Evolutionary conservation across 352 stramenopile genomes (phyloP).

Genomic region (Phytopythium ostracodes): DNA sequence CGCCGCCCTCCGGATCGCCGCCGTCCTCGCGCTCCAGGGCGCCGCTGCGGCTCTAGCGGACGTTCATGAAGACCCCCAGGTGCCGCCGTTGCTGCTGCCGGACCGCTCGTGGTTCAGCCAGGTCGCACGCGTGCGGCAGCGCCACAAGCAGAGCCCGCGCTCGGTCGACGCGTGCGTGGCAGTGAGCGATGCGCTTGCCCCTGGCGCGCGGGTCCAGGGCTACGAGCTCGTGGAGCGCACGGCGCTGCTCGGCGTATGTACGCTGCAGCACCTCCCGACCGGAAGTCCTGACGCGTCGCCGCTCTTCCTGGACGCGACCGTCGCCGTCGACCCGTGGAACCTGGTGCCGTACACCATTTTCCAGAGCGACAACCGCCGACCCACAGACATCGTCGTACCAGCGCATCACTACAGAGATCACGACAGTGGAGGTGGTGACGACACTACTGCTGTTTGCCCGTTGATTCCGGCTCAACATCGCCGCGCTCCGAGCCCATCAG

Average conservation of each 20-base stretch:
- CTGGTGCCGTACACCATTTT: not conserved
- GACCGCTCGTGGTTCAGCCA: slow-evolving; percentile 50
- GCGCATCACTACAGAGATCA: not conserved
- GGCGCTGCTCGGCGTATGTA: slow-evolving; percentile 58
- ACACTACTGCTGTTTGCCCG: not conserved
- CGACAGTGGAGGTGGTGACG: not conserved
- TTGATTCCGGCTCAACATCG: not conserved
- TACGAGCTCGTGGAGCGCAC: slow-evolving; percentile 75
- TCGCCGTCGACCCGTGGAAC: not conserved
- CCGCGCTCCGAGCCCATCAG: not conserved
- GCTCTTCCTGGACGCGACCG: slow-evolving; percentile 14
- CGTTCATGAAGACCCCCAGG: slow-evolving; percentile 10
- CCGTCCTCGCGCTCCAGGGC: slow-evolving; percentile 11
- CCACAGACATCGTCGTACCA: slow-evolving; percentile 8
- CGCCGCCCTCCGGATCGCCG: not conserved
- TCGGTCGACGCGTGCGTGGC: slow-evolving; percentile 19
- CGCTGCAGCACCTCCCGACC: slow-evolving; percentile 20
- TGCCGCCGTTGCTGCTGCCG: slow-evolving; percentile 28
- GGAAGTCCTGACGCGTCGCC: slow-evolving; percentile 7
- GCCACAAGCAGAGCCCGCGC: slow-evolving; percentile 3
- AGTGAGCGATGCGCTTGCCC: slow-evolving; percentile 27
- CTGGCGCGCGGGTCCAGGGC: slow-evolving; percentile 43
- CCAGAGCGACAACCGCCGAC: not conserved
- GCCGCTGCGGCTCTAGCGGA: not conserved
- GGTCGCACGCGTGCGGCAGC: slow-evolving; percentile 29